Base-by-base conservation (phyloP, 2,329 filamentous ascomycete species). In the Colletotrichum agaves region DNA sequence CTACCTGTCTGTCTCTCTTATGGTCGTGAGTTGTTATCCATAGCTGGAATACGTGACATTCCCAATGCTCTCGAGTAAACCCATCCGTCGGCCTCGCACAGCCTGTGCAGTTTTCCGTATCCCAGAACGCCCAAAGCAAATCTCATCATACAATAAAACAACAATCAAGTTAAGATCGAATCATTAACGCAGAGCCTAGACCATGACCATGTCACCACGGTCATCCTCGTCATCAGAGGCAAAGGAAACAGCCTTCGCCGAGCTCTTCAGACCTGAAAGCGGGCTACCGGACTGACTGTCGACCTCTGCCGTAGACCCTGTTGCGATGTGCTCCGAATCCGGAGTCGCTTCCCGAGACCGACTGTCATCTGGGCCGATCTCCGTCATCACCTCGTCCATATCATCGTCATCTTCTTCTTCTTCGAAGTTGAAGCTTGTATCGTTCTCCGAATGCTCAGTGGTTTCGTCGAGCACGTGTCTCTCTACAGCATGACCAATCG, bases 401-500 rank as follows among this genome's bases (percentile, higher is more conserved):
- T 69, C 58, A 12, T 56, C 57, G 11, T 63, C 49, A 1, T 17
- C 43, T 11, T 47, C 57, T 11, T 63, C 52, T 2, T 23, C 43
- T n/a, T 43, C 57, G 8, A 53, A 41, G 5, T 49, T 43, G 43
- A 55, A 33, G 23, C 55, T 56, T 21, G 55, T 31, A 11, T 57
- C 57, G 31, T n/a, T 15, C 27, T 58, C 60, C 19, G 59, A 65
- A 31, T 55, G 62, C 15, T 57, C 56, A 15, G 56, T 12, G 2
- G 58, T 37, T 21, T 61, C 63, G n/a, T 67, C 69, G 11, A 63
- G 59, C n/a, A 61, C 58, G 12, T 56, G 27, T n/a, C 27, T 13
- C 12, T n/a, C 17, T n/a, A 64, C n/a, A 11, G 71, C 72, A 11
- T 73, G 63, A 0, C 72, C 73, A 13, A 71, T 70, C 17, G 50